These are phyloP conservation scores for Phoma herbarum DNA, from an alignment of 2,329 filamentous ascomycete species.

Conservation along the genomic window DNA sequence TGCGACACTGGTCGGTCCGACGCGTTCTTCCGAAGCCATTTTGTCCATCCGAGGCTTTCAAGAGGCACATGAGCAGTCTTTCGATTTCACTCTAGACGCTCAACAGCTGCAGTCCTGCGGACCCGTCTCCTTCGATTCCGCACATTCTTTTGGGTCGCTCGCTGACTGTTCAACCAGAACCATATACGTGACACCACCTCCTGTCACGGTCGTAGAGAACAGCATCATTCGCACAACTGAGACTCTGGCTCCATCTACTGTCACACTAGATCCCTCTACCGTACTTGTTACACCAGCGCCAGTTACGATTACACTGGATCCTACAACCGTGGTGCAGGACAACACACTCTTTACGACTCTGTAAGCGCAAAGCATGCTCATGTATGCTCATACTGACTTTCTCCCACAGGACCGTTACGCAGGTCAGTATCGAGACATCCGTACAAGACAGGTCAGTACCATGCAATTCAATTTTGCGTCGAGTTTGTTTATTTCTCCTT, in stretches of 20 bases:
- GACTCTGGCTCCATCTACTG: constrained; percentile 4
- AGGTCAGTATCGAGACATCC: constrained; percentile 10
- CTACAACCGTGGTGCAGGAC: constrained; percentile 5
- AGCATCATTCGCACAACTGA: constrained; percentile 14
- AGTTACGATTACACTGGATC: constrained; percentile 2
- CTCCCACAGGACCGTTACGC: background rate
- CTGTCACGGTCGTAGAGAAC: constrained; percentile 5
- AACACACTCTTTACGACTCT: constrained; percentile 5
- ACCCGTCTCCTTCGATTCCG: background rate
- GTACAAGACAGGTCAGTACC: constrained; percentile 17
- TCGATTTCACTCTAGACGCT: background rate
- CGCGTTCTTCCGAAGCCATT: background rate
- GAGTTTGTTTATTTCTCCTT: background rate
- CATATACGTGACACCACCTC: constrained; percentile 11
- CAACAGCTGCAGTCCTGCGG: background rate
- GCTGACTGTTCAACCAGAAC: constrained; percentile 2
- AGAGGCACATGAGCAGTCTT: background rate
- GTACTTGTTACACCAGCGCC: constrained; percentile 4
- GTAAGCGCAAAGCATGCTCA: background rate
- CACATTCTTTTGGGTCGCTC: background rate
- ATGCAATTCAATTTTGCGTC: background rate
- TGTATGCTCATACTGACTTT: background rate
- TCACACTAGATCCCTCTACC: constrained; percentile 9
- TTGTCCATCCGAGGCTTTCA: background rate
- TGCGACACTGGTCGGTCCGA: no score